These are phyloP conservation scores for Anthracocystis panici-leucophaei DNA, from an alignment of 1,284 basidiomycete genomes.

Conservation along the genomic window DNA sequence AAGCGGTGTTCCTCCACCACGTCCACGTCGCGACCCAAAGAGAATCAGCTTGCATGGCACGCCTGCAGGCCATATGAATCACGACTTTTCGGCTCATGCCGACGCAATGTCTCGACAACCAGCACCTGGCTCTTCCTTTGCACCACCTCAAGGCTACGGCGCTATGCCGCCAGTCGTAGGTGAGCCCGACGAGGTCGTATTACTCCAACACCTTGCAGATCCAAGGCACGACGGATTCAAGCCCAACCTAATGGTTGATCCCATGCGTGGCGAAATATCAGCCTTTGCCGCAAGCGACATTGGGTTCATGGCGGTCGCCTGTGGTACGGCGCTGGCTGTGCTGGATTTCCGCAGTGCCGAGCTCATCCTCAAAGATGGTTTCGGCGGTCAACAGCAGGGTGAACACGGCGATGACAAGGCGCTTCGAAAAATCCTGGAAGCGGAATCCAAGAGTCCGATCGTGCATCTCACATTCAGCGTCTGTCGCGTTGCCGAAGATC, in stretches of 20 bases:
- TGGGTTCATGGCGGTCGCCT: conserved; percentile 63
- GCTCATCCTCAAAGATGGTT: conserved; percentile 61
- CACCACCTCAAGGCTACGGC: not conserved
- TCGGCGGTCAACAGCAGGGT: conserved; percentile 37
- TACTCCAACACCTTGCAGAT: conserved; percentile 45
- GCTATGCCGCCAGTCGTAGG: not conserved
- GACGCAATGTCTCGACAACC: not conserved
- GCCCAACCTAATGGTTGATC: conserved; percentile 57
- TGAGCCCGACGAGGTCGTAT: conserved; percentile 35
- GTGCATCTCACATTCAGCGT: conserved; percentile 53
- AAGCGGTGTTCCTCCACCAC: conserved; percentile 22
- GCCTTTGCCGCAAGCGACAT: conserved; percentile 54
- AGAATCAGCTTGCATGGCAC: conserved; percentile 14
- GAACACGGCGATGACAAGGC: conserved; percentile 24
- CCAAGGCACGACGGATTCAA: conserved; percentile 61
- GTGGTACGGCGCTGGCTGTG: conserved; percentile 58
- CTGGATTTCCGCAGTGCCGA: conserved; percentile 61
- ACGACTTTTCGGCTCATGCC: not conserved
- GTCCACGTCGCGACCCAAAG: conserved; percentile 54
- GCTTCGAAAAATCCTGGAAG: conserved; percentile 48
- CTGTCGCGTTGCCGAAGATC: conserved; percentile 53
- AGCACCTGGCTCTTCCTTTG: not conserved
- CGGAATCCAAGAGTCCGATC: conserved; percentile 56
- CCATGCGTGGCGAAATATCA: conserved; percentile 57
- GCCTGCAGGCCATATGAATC: not conserved